phyloP scores from a whole-genome alignment of 1,284 basidiomycete species.

The Ganoderma multipileum region DNA sequence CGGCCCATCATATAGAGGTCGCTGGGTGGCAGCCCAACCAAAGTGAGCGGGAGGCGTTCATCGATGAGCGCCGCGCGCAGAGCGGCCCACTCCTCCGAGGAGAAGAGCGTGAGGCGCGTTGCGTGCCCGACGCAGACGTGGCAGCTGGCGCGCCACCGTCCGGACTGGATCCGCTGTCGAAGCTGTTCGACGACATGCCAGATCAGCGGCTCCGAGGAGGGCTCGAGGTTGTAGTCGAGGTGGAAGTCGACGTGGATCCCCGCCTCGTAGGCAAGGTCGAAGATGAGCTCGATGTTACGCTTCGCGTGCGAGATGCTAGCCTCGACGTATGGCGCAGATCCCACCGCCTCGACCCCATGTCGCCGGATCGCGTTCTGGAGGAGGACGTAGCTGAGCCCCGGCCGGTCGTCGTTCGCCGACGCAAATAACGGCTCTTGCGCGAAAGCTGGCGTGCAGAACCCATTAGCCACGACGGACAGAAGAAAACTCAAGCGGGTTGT shows the following conservation, averaged over 20 bases:
- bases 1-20: conserved; percentile 74
- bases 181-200: conserved; percentile 56
- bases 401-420: conserved; percentile 39
- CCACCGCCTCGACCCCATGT: conserved; percentile 54
- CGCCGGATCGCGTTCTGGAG: conserved; percentile 47
- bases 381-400: conserved; percentile 53
- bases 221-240: conserved; percentile 69
- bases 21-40: conserved; percentile 66
- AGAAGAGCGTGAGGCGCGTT: conserved; percentile 62
- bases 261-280: conserved; percentile 51
- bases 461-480: conserved; percentile 12
- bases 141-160: conserved; percentile 32
- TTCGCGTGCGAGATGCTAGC: conserved; percentile 52
- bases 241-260: conserved; percentile 65
- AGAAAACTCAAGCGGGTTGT: conserved; percentile 19
- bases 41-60: conserved; percentile 51
- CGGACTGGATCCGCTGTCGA: conserved; percentile 31
- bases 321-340: conserved; percentile 72
- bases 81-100: conserved; percentile 50
- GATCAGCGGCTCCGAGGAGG: conserved; percentile 56
- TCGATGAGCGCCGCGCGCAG: conserved; percentile 40
- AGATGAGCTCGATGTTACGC: conserved; percentile 59
- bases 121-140: conserved; percentile 66
- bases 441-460: conserved; percentile 51
- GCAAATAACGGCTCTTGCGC: conserved; percentile 67